phyloP scores from a whole-genome alignment of 352 stramenopile species.

The Pythium graminicola region DNA sequence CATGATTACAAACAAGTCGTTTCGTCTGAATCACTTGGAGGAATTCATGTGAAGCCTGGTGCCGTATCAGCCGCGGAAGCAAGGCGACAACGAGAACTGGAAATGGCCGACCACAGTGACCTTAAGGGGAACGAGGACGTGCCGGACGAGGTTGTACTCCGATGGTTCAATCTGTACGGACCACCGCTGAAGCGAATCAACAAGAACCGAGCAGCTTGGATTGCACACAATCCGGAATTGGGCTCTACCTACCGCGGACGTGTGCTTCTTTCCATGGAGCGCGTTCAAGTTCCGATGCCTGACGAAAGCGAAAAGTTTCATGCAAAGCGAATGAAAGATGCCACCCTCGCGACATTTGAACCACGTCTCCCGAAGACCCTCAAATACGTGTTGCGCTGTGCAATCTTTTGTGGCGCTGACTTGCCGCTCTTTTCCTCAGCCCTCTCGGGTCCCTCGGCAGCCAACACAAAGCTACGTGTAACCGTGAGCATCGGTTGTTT shows the following conservation, averaged over 20 bases:
- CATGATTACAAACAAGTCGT: slow-evolving; percentile 68
- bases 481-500: slow-evolving; percentile 39
- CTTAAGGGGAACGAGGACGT: background rate
- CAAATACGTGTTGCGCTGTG: slow-evolving; percentile 59
- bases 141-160: slow-evolving; percentile 26
- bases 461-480: slow-evolving; percentile 38
- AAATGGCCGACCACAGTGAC: background rate
- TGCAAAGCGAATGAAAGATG: slow-evolving; percentile 38
- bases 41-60: slow-evolving; percentile 18
- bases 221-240: slow-evolving; percentile 57
- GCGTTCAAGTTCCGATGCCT: slow-evolving; percentile 31
- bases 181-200: slow-evolving; percentile 56
- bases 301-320: slow-evolving; percentile 59
- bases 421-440: slow-evolving; percentile 27
- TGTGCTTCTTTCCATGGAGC: slow-evolving; percentile 70
- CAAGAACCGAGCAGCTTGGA: slow-evolving; percentile 37
- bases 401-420: slow-evolving; percentile 52
- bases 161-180: slow-evolving; percentile 85
- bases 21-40: slow-evolving; percentile 20
- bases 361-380: slow-evolving; percentile 34
- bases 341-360: slow-evolving; percentile 10
- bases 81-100: slow-evolving; percentile 1
- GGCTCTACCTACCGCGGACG: slow-evolving; percentile 78
- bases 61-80: background rate
- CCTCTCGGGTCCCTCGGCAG: slow-evolving; percentile 8